Base-by-base conservation (phyloP, 805 yeast species). In the Ogataea haglerorum region DNA sequence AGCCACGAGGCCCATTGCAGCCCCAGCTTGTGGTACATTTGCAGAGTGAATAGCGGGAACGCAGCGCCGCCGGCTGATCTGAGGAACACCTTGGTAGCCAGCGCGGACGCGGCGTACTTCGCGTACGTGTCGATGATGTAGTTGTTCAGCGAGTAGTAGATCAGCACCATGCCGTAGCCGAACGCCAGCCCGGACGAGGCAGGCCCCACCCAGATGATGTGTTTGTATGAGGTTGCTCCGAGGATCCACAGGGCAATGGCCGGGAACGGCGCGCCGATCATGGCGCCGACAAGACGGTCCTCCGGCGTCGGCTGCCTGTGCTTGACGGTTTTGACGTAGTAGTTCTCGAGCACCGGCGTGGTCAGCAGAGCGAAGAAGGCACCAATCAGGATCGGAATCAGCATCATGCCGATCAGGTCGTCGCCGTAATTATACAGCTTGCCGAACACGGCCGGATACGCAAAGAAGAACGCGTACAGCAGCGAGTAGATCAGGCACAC, bases 91-190 rank as follows among this genome's bases (percentile, higher is more conserved):
- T 85, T 85, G 4, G 91, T 83, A 12, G 91, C 91, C 51, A 85
- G 69, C 0, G 93, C 93, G 44, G 82, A 73, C 7, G 93, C 88
- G 5, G 91, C 90, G 56, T 73, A 82, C 56, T 82, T 78, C 38
- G 87, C 83, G 64, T 89, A 88, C 28, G 95, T 84, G 64, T 89
- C 96, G 58, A 89, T 86, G 63, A 89, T 90, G 57, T 90, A 87
- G 65, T 85, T 85, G 67, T 85, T 76, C 46, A 75, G 60, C 1
- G 80, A 73, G 56, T 76, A 75, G 60, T 76, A 76, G 47, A 76
- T 72, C 49, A 76, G 64, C 38, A 76, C 80, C 80, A 76, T 75
- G 36, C 82, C 82, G 53, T 70, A 76, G 25, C 82, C 82, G 53
- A 76, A 76, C 0, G 79, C 78, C 30, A 76, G 59, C 34, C 82